Percentiles rank a stretch among this genome's conserved stretches.
Evolutionary conservation across 306 rosid genomes (phyloP).

Genomic region (Leucaena leucocephala): DNA sequence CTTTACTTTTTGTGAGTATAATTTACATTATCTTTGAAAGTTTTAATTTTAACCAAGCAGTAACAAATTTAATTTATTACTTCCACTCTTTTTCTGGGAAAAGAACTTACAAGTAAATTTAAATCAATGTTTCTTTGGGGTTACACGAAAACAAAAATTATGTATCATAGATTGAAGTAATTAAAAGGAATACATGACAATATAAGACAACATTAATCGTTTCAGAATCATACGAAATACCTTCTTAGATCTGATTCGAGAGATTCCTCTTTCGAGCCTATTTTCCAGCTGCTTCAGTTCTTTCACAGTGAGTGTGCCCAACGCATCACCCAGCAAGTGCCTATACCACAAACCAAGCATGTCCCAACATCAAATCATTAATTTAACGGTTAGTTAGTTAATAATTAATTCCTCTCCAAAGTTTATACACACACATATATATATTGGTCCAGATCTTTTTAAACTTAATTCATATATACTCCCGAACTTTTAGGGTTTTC

Average conservation of each 20-base stretch:
- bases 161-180: neutral
- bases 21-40: too few relatives aligned
- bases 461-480: neutral
- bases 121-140: neutral
- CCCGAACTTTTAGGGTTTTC: neutral
- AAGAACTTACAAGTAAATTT: too few relatives aligned
- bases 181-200: too few relatives aligned
- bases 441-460: neutral
- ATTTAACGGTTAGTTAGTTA: neutral
- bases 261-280: conserved; percentile 83
- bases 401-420: neutral
- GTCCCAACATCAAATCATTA: neutral
- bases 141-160: neutral
- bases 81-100: too few relatives aligned
- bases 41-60: too few relatives aligned
- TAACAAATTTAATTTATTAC: too few relatives aligned
- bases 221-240: conserved; percentile 24
- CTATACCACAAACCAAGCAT: conserved; percentile 42
- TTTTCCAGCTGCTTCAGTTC: conserved; percentile 91
- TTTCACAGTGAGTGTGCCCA: conserved; percentile 75
- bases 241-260: conserved; percentile 91
- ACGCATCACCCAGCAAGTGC: conserved; percentile 89
- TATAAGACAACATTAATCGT: too few relatives aligned
- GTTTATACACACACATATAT: too few relatives aligned
- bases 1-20: neutral